Evolutionary conservation across 2,329 filamentous ascomycete species (phyloP), one percentile per base, ranked within the genome.

Genomic region (Paraphoma chrysanthemicola): DNA sequence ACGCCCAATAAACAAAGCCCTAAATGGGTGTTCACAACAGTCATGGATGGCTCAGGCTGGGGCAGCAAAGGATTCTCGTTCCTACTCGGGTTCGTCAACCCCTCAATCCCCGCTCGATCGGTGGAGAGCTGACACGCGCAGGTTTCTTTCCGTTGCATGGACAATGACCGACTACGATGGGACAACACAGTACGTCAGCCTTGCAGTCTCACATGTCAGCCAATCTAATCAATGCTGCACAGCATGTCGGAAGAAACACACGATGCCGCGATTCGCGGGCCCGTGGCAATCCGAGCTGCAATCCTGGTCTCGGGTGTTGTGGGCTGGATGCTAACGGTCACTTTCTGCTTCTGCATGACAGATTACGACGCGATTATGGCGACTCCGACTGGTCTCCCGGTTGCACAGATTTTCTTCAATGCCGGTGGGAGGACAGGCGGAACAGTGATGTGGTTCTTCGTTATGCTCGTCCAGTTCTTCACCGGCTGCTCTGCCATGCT

Each of bases 111-210:
- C n/a, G 11, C 33, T 16, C 16, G 44, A 42, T 44, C 17, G 30
- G 49, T 44, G 23, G 30, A 28, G 43, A 45, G 41, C 60, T 63
- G 57, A 65, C 18, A 30, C 33, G 30, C 10, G 23, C 60, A 80
- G 79, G 28, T 85, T 85, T 62, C 72, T 85, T 6, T 84, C 82
- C 14, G 83, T 85, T 12, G 82, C 83, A 18, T 85, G 83, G 83
- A 87, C 85, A n/a, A 88, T 89, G 86, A 89, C 86, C 6, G 86
- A 88, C 68, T 89, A 88, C 68, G 86, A 89, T 63, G 86, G 84
- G 44, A 89, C 87, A 10, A 88, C 86, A 6, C 87, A 89, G 82
- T 84, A 75, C 70, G 80, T 74, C 47, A 44, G 42, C 53, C 58
- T 45, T 11, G 36, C 43, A 28, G 54, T 18, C 51, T 55, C 63